Conservation (phyloP, 768 basidiomycete species). For the Imleria badia region DNA sequence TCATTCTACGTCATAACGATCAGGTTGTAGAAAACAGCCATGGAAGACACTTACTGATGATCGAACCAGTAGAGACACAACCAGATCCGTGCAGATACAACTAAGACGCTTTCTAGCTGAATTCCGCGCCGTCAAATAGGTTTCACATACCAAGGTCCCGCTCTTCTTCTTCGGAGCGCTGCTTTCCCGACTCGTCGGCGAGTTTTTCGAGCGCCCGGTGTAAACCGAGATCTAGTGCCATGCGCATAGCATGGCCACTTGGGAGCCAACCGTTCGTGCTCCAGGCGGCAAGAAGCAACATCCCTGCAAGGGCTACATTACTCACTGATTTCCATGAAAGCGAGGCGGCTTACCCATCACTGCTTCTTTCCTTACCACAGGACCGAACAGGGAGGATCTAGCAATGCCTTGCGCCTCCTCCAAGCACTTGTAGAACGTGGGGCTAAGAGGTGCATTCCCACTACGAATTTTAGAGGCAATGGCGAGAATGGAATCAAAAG, state of each 20-base stretch:
- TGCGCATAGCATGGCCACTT: conserved; percentile 93
- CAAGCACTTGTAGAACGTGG: conserved; percentile 86
- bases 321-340: conserved; percentile 2
- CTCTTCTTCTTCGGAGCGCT: conserved; percentile 78
- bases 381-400: conserved; percentile 89
- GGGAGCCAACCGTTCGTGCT: conserved; percentile 94
- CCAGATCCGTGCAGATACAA: conserved; percentile 93
- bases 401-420: conserved; percentile 97
- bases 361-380: conserved; percentile 91
- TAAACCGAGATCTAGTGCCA: conserved; percentile 91
- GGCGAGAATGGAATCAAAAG: conserved; percentile 90
- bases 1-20: conserved; percentile 57
- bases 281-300: conserved; percentile 91
- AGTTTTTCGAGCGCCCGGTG: conserved; percentile 92
- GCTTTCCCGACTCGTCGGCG: conserved; percentile 65
- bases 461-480: conserved; percentile 91
- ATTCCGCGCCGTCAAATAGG: background rate
- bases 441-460: conserved; percentile 80
- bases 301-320: conserved; percentile 49
- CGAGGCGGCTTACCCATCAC: conserved; percentile 66
- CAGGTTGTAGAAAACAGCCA: background rate
- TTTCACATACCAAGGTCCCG: conserved; percentile 68
- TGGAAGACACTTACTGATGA: conserved; percentile 68
- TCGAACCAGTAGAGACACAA: conserved; percentile 95
- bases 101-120: conserved; percentile 37